Evolutionary conservation across 1,284 basidiomycete species (phyloP).

Genomic region (Flammula alnicola): DNA sequence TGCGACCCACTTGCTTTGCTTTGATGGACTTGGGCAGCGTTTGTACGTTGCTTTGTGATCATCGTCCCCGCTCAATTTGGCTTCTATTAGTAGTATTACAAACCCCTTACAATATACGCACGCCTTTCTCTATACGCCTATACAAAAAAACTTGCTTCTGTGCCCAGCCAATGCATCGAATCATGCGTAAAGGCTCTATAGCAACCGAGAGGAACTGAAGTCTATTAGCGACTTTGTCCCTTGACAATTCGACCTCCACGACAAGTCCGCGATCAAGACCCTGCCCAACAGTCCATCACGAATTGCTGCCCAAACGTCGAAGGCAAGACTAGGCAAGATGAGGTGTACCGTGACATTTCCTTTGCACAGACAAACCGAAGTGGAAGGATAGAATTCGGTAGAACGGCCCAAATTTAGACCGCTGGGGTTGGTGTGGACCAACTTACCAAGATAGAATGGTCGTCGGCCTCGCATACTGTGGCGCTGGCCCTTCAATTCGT

Average conservation of each 20-base stretch:
- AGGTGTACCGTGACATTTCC: too few relatives aligned
- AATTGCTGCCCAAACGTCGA: neutral
- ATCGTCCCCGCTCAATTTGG: slow-evolving; percentile 6
- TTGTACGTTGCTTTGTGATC: too few relatives aligned
- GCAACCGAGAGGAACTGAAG: too few relatives aligned
- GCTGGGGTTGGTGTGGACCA: neutral
- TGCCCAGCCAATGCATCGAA: too few relatives aligned
- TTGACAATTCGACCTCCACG: neutral
- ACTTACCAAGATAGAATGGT: too few relatives aligned
- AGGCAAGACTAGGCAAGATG: too few relatives aligned
- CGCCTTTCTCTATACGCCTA: neutral
- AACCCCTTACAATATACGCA: neutral
- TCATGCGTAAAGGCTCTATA: neutral
- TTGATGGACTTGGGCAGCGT: too few relatives aligned
- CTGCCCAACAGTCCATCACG: neutral
- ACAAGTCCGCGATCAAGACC: neutral
- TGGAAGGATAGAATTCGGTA: neutral
- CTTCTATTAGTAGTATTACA: slow-evolving; percentile 1
- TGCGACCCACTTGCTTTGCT: slow-evolving; percentile 11
- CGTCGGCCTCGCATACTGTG: too few relatives aligned
- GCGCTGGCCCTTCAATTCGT: too few relatives aligned
- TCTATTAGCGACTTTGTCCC: neutral
- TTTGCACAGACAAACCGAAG: too few relatives aligned
- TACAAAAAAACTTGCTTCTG: too few relatives aligned
- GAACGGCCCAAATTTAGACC: neutral